Percentiles rank a stretch among this genome's conserved stretches.
Conservation (phyloP, 176 grass and related monocot species). For the Paspalum vaginatum region DNA sequence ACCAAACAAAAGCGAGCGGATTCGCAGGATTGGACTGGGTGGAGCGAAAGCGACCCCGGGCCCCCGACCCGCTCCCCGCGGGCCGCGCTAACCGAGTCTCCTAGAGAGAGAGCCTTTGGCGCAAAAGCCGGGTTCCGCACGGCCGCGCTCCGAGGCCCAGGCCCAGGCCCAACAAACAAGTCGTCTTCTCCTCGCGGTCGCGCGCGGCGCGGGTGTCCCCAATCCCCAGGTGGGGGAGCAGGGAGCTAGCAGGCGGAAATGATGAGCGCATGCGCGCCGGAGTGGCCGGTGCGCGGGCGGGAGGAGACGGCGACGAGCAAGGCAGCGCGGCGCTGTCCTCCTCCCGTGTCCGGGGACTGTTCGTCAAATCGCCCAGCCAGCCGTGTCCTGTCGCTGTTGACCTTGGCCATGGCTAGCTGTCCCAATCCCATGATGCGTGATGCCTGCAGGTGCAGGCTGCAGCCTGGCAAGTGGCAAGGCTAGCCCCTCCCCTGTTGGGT, state of each 20-base stretch:
- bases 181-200: not conserved
- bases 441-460: too few species aligned
- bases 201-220: not conserved
- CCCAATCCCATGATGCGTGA: too few species aligned
- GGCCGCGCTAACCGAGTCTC: not conserved
- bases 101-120: too few species aligned
- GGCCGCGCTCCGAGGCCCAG: not conserved
- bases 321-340: not conserved
- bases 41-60: not conserved
- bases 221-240: conserved; percentile 28
- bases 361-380: conserved; percentile 13
- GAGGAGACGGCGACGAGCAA: not conserved
- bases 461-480: too few species aligned
- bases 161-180: conserved; percentile 8
- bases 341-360: conserved; percentile 11
- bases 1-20: not conserved
- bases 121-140: not conserved
- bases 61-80: conserved; percentile 16
- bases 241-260: conserved; percentile 19
- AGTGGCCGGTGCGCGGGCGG: not conserved
- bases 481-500: too few species aligned
- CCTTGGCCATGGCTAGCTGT: too few species aligned
- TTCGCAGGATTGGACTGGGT: not conserved
- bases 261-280: conserved; percentile 38
- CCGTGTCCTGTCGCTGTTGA: conserved; percentile 40